Base-by-base conservation (phyloP, 2,329 filamentous ascomycete genomes). In the Pseudopyricularia cyperi region DNA sequence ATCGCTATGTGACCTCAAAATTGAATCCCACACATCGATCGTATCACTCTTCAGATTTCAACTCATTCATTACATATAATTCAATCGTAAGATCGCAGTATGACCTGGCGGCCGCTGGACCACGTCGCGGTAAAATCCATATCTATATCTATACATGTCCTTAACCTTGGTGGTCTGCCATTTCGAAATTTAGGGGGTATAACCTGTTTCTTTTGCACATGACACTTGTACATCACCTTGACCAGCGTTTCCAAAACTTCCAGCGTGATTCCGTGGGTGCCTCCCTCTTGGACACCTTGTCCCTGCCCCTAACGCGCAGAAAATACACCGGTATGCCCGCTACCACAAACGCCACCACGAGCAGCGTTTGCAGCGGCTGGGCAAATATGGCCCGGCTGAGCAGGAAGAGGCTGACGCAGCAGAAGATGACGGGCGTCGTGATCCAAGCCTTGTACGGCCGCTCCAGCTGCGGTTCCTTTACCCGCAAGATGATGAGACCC, bases 381-480 rank as follows among this genome's bases (percentile, higher is more conserved):
- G 89, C 86, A 63, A 98, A 93, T 14, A 97, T 82, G 3, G 90
- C 89, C 50, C 93, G 76, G 62, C 83, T 90, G 42, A 98, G 77
- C 57, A 98, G 68, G 64, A 98, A 98, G 57, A 98, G 67, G 64
- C 88, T 95, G 37, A 98, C 93, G 63, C 93, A 98, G 76, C 93
- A 98, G 66, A 98, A 98, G 53, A 96, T 91, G 57, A 98, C 91
- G 11, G 93, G 93, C 2, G 93, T 98, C 1, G 85, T 85, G 62
- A 98, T 95, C 93, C 91, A 98, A 3, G 90, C 95, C 65, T 82
- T 84, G 68, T 98, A 98, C 1, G 93, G 91, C 26, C 93, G 73
- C 65, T 96, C 89, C 46, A 98, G 76, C 56, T 83, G 75, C 4
- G 93, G 93, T 66, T 98, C 93, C 56, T 79, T 79, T 30, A 97